phyloP scores from a whole-genome alignment of 2,329 filamentous ascomycete genomes.

The Lachnellula arida region DNA sequence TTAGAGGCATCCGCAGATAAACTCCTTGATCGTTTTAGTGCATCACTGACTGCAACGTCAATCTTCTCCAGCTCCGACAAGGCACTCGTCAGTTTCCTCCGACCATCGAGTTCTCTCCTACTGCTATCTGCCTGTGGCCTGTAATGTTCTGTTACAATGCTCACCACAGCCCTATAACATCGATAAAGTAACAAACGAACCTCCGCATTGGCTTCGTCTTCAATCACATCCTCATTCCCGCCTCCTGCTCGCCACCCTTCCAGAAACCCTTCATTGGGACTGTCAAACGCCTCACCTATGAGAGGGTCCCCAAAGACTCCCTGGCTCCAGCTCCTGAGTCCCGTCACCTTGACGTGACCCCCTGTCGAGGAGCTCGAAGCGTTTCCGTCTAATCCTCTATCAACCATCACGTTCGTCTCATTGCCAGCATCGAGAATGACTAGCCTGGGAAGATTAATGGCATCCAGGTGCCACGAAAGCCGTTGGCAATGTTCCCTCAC shows the following conservation, averaged over 20 bases:
- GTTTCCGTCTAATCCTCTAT: constrained; percentile 12
- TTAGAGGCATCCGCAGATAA: constrained; percentile 8
- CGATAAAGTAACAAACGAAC: constrained; percentile 51
- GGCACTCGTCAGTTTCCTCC: constrained; percentile 45
- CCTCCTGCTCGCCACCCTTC: constrained; percentile 36
- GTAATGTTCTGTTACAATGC: constrained; percentile 52
- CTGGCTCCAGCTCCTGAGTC: constrained; percentile 55
- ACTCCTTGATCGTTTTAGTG: constrained; percentile 23
- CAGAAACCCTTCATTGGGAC: constrained; percentile 42
- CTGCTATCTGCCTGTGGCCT: constrained; percentile 45
- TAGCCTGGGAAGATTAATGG: constrained; percentile 46
- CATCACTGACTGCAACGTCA: constrained; percentile 16
- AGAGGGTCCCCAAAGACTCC: constrained; percentile 57
- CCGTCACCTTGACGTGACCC: constrained; percentile 36
- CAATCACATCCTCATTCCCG: constrained; percentile 33
- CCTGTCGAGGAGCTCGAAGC: constrained; percentile 2
- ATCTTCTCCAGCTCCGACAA: constrained; percentile 42
- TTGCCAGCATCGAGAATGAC: constrained; percentile 51
- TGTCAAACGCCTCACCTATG: constrained; percentile 45
- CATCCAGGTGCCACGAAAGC: constrained; percentile 46
- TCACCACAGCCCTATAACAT: constrained; percentile 50
- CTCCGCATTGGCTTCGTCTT: constrained; percentile 40
- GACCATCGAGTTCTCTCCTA: constrained; percentile 47
- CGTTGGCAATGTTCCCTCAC: constrained; percentile 50
- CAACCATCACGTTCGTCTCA: constrained; percentile 47